These are phyloP conservation scores for Puccinia horiana DNA, from an alignment of 1,284 basidiomycete genomes.

Conservation along the genomic window DNA sequence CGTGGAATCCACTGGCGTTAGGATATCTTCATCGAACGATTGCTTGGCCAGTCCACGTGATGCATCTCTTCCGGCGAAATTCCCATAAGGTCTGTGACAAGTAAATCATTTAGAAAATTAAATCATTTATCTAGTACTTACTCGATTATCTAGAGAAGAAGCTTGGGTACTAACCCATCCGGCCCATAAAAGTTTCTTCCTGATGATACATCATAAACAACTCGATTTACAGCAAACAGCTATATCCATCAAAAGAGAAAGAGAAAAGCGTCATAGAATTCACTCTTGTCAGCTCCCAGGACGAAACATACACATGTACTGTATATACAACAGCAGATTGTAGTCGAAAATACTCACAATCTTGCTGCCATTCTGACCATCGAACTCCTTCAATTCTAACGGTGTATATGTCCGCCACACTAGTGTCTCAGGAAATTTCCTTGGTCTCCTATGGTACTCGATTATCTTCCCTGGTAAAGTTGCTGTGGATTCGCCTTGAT, in stretches of 20 bases:
- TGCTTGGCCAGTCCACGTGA: constrained; percentile 56
- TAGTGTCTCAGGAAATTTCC: constrained; percentile 72
- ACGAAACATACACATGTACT: background rate
- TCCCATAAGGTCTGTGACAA: constrained; percentile 29
- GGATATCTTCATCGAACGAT: constrained; percentile 55
- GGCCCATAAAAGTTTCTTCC: constrained; percentile 46
- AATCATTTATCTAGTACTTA: background rate
- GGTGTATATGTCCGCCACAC: constrained; percentile 76
- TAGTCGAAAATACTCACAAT: constrained; percentile 30
- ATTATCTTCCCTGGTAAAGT: background rate
- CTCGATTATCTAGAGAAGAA: constrained; percentile 50
- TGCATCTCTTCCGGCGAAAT: constrained; percentile 56
- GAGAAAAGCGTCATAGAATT: no score
- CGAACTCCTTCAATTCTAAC: constrained; percentile 69
- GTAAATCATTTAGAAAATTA: background rate
- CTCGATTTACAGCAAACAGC: constrained; percentile 41
- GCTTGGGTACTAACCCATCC: constrained; percentile 48
- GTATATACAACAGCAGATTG: background rate
- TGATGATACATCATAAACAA: constrained; percentile 43
- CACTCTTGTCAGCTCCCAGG: no score
- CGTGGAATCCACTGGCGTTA: constrained; percentile 53
- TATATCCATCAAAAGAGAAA: background rate
- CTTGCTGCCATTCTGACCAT: constrained; percentile 61
- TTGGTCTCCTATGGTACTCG: constrained; percentile 82
- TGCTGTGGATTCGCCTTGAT: background rate